Evolutionary conservation across 1,284 basidiomycete species (phyloP).

Genomic region (Erythrobasidium hasegawianum): DNA sequence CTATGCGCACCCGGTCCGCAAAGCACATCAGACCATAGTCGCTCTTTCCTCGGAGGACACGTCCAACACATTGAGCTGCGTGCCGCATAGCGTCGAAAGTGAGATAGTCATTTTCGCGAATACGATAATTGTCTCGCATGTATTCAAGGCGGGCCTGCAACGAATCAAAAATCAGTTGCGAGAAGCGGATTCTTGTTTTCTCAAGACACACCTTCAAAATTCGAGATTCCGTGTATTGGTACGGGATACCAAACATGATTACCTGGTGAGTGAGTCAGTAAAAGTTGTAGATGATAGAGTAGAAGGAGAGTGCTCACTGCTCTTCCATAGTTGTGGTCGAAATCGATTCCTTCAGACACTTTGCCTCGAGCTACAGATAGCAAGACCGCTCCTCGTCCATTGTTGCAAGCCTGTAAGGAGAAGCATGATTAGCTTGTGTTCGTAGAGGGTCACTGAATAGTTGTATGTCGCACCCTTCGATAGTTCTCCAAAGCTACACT

Average conservation of each 20-base stretch:
- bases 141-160: constrained; percentile 84
- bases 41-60: constrained; percentile 94
- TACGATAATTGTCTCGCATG: constrained; percentile 94
- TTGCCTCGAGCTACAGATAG: constrained; percentile 97
- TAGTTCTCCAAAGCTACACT: constrained; percentile 98
- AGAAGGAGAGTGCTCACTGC: constrained; percentile 63
- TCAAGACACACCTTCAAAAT: constrained; percentile 71
- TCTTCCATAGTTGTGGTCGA: constrained; percentile 98
- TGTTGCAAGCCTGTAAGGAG: constrained; percentile 80
- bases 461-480: constrained; percentile 61
- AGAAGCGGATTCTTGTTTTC: background rate
- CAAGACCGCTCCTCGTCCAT: constrained; percentile 93
- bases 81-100: constrained; percentile 99
- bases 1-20: constrained; percentile 80
- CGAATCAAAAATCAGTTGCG: background rate
- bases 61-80: constrained; percentile 97
- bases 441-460: background rate
- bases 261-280: background rate
- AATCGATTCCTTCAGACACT: constrained; percentile 99
- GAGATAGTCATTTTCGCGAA: constrained; percentile 96
- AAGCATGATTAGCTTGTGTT: background rate
- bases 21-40: constrained; percentile 99
- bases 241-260: constrained; percentile 82
- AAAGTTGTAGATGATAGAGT: background rate
- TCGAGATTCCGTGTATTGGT: constrained; percentile 91